Percentiles rank a stretch among this genome's conserved stretches.
Evolutionary conservation across 202 grass and related monocot genomes (phyloP).

Genomic region (Digitaria exilis): DNA sequence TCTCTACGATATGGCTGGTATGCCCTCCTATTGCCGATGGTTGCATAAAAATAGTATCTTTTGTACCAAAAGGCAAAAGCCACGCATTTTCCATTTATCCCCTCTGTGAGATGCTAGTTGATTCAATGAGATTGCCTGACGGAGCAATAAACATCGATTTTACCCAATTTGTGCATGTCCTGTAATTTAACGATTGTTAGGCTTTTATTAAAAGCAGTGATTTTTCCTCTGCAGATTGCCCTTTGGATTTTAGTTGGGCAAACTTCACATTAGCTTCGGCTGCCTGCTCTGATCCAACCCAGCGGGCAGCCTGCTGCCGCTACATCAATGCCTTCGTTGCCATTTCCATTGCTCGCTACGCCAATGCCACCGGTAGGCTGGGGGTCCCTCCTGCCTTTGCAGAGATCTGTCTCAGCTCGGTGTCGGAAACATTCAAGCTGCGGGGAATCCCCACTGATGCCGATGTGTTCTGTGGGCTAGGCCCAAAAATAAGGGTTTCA

Average conservation of each 20-base stretch:
- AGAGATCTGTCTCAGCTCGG: slow-evolving; percentile 67
- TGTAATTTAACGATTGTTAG: not conserved
- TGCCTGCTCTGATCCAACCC: slow-evolving; percentile 62
- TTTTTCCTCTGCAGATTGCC: slow-evolving; percentile 57
- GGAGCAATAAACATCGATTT: slow-evolving; percentile 12
- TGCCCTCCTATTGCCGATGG: not conserved
- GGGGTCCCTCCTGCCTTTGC: slow-evolving; percentile 83
- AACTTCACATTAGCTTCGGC: slow-evolving; percentile 82
- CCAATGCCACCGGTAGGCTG: slow-evolving; percentile 78
- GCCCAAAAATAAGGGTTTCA: slow-evolving; percentile 86
- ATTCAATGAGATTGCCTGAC: slow-evolving; percentile 1
- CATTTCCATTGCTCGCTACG: slow-evolving; percentile 77
- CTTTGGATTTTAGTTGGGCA: slow-evolving; percentile 89
- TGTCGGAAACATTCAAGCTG: slow-evolving; percentile 69
- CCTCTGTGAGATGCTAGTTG: not conserved
- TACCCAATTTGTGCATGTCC: not conserved
- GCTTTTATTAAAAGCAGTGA: not conserved
- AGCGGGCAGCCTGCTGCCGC: slow-evolving; percentile 75
- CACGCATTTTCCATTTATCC: not conserved
- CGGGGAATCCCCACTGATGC: slow-evolving; percentile 67
- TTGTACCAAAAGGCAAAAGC: not conserved
- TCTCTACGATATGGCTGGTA: not conserved
- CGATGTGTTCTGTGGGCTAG: slow-evolving; percentile 67
- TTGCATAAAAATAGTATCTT: not conserved
- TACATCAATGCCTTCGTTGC: slow-evolving; percentile 96